A percentile compares a stretch with the other conserved stretches of the same genome.
Evolutionary conservation across 1,139 yeast genomes (phyloP).

Genomic region (Debaryomyces sp.): DNA sequence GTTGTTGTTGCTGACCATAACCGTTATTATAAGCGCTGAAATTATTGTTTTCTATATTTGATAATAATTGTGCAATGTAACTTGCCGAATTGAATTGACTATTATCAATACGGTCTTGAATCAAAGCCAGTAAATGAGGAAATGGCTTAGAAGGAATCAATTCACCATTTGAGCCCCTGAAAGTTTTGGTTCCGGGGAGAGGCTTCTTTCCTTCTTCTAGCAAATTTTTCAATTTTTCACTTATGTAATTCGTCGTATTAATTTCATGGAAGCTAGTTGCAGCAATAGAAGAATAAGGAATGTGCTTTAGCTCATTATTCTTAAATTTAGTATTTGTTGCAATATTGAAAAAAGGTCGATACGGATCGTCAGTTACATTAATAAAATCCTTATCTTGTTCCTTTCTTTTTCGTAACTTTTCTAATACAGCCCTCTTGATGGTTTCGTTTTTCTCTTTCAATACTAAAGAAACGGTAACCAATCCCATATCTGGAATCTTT

Average conservation of each 20-base stretch:
- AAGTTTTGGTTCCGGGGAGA: constrained; percentile 47
- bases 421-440: constrained; percentile 78
- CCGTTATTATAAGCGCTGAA: constrained; percentile 51
- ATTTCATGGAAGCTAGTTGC: constrained; percentile 75
- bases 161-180: constrained; percentile 50
- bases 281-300: constrained; percentile 79
- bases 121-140: constrained; percentile 43
- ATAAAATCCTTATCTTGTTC: constrained; percentile 74
- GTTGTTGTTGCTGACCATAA: constrained; percentile 34
- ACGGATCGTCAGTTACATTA: constrained; percentile 89
- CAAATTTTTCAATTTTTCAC: constrained; percentile 41
- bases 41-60: constrained; percentile 48
- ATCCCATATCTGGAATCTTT: constrained; percentile 89
- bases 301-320: constrained; percentile 56
- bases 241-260: constrained; percentile 59
- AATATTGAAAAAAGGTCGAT: constrained; percentile 80
- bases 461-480: constrained; percentile 79
- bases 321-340: constrained; percentile 52
- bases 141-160: constrained; percentile 46
- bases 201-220: constrained; percentile 45
- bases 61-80: constrained; percentile 45
- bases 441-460: constrained; percentile 77
- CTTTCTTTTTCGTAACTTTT: constrained; percentile 73
- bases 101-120: constrained; percentile 31
- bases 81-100: constrained; percentile 29